A percentile compares a stretch with the other conserved stretches of the same genome.
phyloP scores from a whole-genome alignment of 192 early-diverging fungal species.

The Entophlyctis helioformis region DNA sequence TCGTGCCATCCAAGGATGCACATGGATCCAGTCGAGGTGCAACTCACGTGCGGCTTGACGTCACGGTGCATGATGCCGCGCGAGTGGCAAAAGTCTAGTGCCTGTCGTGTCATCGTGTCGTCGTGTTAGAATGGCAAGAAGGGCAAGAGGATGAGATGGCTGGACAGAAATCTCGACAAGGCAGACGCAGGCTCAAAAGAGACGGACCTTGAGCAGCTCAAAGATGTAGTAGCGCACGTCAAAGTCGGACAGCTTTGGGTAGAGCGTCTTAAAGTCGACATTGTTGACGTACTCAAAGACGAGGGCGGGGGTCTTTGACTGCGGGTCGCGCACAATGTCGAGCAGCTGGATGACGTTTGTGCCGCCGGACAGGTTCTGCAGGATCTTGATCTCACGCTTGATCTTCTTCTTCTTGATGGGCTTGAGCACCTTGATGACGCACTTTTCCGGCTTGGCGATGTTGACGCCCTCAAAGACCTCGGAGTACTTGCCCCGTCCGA shows the following conservation, averaged over 20 bases:
- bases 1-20: too few species aligned
- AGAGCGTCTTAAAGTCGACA: conserved; percentile 93
- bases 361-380: conserved; percentile 93
- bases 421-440: conserved; percentile 98
- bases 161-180: neutral
- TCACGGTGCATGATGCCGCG: conserved; percentile 99
- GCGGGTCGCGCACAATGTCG: conserved; percentile 92
- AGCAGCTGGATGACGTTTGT: conserved; percentile 83
- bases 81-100: conserved; percentile 95
- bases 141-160: neutral
- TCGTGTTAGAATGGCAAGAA: too few species aligned
- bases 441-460: conserved; percentile 69
- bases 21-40: too few species aligned
- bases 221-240: conserved; percentile 96
- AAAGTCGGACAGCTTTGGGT: conserved; percentile 86
- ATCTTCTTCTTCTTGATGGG: conserved; percentile 99
- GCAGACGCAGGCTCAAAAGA: neutral
- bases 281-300: conserved; percentile 98
- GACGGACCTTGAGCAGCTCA: conserved; percentile 79
- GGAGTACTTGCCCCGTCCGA: conserved; percentile 98
- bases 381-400: conserved; percentile 97
- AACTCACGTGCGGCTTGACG: conserved; percentile 79
- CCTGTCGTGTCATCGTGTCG: too few species aligned
- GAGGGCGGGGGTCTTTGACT: conserved; percentile 91
- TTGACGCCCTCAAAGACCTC: conserved; percentile 99